phyloP scores from a whole-genome alignment of 441 rosid genomes.

The Metrosideros polymorpha region DNA sequence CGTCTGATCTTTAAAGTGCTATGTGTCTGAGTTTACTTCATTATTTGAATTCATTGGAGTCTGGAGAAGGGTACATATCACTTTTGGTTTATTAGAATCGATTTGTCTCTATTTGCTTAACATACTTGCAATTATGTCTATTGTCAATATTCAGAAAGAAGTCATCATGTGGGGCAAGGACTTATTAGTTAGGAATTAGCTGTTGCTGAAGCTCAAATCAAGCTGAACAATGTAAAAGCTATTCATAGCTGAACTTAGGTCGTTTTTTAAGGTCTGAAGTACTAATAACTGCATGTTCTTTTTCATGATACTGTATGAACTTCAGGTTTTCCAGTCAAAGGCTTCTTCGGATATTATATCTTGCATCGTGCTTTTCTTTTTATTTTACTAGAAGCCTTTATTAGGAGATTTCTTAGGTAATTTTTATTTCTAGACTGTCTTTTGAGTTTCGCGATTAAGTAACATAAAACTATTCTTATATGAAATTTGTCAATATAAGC shows the following conservation, averaged over 20 bases:
- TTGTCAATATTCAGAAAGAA: not conserved
- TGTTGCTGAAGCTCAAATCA: not conserved
- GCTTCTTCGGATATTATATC: not conserved
- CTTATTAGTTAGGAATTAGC: not conserved
- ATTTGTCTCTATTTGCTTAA: not conserved
- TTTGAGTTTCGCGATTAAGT: not conserved
- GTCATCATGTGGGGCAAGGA: not conserved
- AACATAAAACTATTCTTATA: not conserved
- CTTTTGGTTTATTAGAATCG: not conserved
- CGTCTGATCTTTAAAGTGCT: not conserved
- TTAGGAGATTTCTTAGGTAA: not conserved
- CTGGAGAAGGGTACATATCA: not conserved
- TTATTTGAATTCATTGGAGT: not conserved
- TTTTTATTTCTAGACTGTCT: not conserved
- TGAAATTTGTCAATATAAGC: not conserved
- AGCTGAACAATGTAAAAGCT: not conserved
- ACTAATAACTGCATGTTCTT: not conserved
- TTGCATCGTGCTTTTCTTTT: not conserved
- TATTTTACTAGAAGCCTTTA: not conserved
- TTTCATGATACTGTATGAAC: not conserved
- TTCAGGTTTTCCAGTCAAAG: not conserved
- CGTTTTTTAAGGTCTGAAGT: not conserved
- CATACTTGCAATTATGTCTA: not conserved
- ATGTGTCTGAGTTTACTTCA: not conserved
- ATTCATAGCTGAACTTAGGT: not conserved